Percentiles rank a stretch among this genome's conserved stretches.
phyloP scores from a whole-genome alignment of 371 early-diverging fungal species.

The Apophysomyces ossiformis region DNA sequence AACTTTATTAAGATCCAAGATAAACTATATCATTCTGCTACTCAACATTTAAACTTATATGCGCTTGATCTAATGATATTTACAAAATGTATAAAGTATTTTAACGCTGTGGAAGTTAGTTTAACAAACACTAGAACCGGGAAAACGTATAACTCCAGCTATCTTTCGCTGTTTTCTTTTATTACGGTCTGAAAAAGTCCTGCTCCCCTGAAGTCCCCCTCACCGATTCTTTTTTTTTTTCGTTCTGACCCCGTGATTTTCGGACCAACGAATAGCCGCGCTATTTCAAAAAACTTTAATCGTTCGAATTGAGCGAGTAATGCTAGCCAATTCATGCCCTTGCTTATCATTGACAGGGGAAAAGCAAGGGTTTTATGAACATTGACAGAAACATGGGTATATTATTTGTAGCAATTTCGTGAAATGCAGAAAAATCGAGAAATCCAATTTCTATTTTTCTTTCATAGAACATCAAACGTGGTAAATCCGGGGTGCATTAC shows the following conservation, averaged over 20 bases:
- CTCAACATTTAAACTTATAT: not conserved
- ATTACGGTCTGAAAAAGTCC: not conserved
- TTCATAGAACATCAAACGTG: slow-evolving; percentile 7
- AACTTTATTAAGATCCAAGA: slow-evolving; percentile 6
- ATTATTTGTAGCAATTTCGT: not conserved
- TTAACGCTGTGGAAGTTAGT: too few species aligned
- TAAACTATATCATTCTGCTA: not conserved
- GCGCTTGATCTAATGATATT: too few species aligned
- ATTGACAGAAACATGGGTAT: not conserved
- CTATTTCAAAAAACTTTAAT: not conserved
- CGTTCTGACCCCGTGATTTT: not conserved
- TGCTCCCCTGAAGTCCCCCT: slow-evolving; percentile 4
- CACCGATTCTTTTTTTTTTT: not conserved
- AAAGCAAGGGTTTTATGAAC: not conserved
- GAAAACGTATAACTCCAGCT: not conserved
- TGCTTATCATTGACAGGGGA: not conserved
- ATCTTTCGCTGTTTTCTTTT: not conserved
- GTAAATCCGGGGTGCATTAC: slow-evolving; percentile 1
- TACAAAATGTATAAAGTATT: too few species aligned
- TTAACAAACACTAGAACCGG: not conserved
- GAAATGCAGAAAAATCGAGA: not conserved
- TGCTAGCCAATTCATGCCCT: not conserved
- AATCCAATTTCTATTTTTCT: not conserved
- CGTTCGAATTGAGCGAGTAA: not conserved
- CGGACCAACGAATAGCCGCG: slow-evolving; percentile 6